Conservation (phyloP, 1,284 basidiomycete genomes). For the Puccinia hordei region DNA sequence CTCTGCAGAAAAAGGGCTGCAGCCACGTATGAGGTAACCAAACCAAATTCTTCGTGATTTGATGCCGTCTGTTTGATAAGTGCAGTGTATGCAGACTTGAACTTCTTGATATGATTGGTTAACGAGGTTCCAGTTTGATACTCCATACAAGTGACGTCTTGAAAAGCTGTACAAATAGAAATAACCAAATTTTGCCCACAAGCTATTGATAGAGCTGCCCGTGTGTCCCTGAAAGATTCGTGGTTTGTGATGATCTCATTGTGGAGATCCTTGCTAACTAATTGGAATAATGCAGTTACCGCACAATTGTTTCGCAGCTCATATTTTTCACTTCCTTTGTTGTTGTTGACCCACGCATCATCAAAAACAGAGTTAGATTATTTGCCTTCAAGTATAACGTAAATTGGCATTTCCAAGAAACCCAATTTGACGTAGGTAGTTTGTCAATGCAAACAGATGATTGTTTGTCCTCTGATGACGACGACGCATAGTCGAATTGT, state of each 20-base stretch:
- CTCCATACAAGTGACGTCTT: not conserved
- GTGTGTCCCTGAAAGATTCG: not conserved
- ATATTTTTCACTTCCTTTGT: not conserved
- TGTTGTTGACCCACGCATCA: not conserved
- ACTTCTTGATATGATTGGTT: not conserved
- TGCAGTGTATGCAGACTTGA: not conserved
- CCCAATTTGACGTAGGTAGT: not conserved
- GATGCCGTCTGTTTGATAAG: not conserved
- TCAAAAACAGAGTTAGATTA: not conserved
- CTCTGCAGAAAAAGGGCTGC: slow-evolving; percentile 5
- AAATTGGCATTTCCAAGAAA: not conserved
- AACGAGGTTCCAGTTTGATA: not conserved
- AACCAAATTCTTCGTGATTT: not conserved
- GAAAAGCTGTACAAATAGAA: not conserved
- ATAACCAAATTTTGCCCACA: not conserved
- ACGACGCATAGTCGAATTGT: no score
- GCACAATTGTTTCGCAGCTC: not conserved
- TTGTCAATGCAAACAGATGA: not conserved
- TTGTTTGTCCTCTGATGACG: not conserved
- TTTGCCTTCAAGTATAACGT: not conserved
- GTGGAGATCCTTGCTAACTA: not conserved
- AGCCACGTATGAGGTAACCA: not conserved
- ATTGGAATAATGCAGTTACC: not conserved
- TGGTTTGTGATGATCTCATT: not conserved
- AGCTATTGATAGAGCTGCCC: not conserved